Evolutionary conservation across 2,329 filamentous ascomycete species (phyloP).

Genomic region (Cylindrodendrum hubeiense): DNA sequence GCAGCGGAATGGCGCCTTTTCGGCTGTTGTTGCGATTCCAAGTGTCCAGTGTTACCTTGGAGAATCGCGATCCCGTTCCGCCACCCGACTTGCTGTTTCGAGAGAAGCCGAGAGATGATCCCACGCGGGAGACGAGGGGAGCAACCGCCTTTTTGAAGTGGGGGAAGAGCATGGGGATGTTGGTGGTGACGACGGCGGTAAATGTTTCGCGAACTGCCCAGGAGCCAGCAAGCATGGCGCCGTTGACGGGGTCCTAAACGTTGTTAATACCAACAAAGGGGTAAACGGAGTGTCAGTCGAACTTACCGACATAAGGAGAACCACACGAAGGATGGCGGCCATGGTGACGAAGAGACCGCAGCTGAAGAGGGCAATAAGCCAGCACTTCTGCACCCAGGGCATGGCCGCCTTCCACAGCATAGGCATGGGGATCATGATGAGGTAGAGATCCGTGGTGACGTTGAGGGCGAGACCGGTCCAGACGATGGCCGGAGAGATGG

Average conservation of each 20-base stretch:
- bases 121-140: slow-evolving; percentile 40
- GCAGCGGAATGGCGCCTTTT: slow-evolving; percentile 31
- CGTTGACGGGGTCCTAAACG: slow-evolving; percentile 54
- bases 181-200: slow-evolving; percentile 57
- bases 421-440: slow-evolving; percentile 69
- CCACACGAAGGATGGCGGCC: slow-evolving; percentile 52
- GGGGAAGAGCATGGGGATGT: slow-evolving; percentile 60
- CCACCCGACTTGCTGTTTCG: slow-evolving; percentile 28
- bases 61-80: slow-evolving; percentile 31
- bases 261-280: not conserved
- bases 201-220: slow-evolving; percentile 60
- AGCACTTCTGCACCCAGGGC: slow-evolving; percentile 52
- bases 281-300: no score
- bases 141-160: slow-evolving; percentile 53
- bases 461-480: slow-evolving; percentile 66
- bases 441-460: slow-evolving; percentile 68
- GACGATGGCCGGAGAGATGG: slow-evolving; percentile 62
- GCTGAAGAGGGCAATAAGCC: slow-evolving; percentile 54
- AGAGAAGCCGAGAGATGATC: slow-evolving; percentile 37
- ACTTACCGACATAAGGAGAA: slow-evolving; percentile 45
- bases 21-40: slow-evolving; percentile 36
- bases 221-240: slow-evolving; percentile 54
- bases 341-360: slow-evolving; percentile 56
- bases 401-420: slow-evolving; percentile 58
- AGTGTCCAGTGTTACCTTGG: slow-evolving; percentile 32